Conservation (phyloP, 352 stramenopile genomes). For the Pythium aphanidermatum region DNA sequence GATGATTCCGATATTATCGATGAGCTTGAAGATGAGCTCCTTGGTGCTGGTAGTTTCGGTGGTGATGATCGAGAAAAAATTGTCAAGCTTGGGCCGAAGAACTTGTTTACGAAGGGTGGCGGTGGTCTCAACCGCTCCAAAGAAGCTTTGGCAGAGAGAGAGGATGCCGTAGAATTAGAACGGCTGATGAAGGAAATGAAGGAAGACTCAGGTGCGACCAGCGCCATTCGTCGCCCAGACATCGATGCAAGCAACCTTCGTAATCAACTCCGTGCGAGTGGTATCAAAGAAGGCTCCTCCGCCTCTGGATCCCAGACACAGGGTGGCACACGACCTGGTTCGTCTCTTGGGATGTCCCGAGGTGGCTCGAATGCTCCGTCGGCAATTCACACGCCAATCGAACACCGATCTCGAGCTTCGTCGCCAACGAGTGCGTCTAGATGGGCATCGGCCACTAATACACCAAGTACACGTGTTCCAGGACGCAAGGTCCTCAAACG, state of each 20-base stretch:
- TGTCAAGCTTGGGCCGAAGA: conserved; percentile 60
- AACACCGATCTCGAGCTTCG: conserved; percentile 56
- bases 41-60: conserved; percentile 69
- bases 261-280: conserved; percentile 64
- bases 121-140: conserved; percentile 74
- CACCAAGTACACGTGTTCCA: conserved; percentile 11
- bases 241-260: conserved; percentile 55
- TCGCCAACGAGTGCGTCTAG: conserved; percentile 44
- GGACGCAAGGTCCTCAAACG: conserved; percentile 63
- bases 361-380: conserved; percentile 55
- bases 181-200: conserved; percentile 82
- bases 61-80: conserved; percentile 46
- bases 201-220: conserved; percentile 44
- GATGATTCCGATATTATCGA: conserved; percentile 62
- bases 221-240: conserved; percentile 46
- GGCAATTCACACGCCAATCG: conserved; percentile 54
- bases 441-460: conserved; percentile 1
- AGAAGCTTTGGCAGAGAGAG: conserved; percentile 60
- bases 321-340: conserved; percentile 18
- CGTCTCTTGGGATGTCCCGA: conserved; percentile 32
- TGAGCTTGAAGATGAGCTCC: conserved; percentile 66
- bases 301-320: conserved; percentile 17
- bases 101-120: conserved; percentile 70
- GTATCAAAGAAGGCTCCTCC: conserved; percentile 50
- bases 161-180: conserved; percentile 73